A percentile compares a stretch with the other conserved stretches of the same genome.
These are phyloP conservation scores for Zygosaccharomyces bailii DNA, from an alignment of 805 yeast species.

Conservation along the genomic window DNA sequence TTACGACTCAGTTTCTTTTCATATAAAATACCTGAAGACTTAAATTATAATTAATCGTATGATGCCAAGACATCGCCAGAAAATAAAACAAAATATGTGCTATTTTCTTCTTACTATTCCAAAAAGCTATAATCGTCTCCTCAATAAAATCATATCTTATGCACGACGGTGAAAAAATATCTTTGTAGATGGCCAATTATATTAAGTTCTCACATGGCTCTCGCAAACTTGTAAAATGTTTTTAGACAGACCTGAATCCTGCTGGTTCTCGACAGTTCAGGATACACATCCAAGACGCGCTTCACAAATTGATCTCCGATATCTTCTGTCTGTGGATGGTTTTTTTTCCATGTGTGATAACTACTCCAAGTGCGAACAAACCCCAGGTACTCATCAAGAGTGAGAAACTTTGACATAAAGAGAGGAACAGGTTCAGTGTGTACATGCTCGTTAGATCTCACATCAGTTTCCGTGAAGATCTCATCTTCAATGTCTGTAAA, in stretches of 20 bases:
- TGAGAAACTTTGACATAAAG: constrained; percentile 37
- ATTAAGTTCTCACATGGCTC: constrained; percentile 2
- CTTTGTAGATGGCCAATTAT: not conserved
- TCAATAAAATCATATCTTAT: too few species aligned
- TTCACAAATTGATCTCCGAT: constrained; percentile 48
- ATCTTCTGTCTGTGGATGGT: constrained; percentile 33
- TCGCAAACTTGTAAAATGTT: constrained; percentile 30
- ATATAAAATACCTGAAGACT: too few species aligned
- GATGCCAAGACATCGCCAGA: too few species aligned
- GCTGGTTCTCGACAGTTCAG: constrained; percentile 17
- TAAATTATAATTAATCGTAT: too few species aligned
- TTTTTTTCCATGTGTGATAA: constrained; percentile 52
- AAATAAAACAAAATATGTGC: too few species aligned
- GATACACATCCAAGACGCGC: constrained; percentile 36
- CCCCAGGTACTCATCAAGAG: constrained; percentile 45
- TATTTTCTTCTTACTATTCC: too few species aligned
- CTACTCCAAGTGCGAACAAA: constrained; percentile 73
- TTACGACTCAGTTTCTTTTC: too few species aligned
- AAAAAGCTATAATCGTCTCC: too few species aligned
- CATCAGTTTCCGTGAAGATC: constrained; percentile 24
- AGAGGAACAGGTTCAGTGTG: constrained; percentile 26
- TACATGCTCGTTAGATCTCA: constrained; percentile 19
- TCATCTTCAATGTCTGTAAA: constrained; percentile 42
- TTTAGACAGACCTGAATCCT: constrained; percentile 27
- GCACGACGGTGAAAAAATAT: too few species aligned